phyloP scores from a whole-genome alignment of 2,329 filamentous ascomycete genomes.

The Aspergillus tanneri region DNA sequence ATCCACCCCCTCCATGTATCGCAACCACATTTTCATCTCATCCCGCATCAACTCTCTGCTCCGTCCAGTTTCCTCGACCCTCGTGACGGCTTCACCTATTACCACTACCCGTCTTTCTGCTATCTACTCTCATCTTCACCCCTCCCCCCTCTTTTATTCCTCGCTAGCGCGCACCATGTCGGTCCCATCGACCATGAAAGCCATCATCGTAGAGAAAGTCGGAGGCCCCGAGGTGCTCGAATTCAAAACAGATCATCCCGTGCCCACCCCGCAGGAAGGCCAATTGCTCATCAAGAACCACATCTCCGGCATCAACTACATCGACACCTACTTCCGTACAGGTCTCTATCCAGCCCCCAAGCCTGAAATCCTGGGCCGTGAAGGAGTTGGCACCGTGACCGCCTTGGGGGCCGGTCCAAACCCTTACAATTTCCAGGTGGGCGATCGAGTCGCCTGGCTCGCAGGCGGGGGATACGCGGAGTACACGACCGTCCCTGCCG shows the following conservation, averaged over 20 bases:
- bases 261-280: slow-evolving; percentile 66
- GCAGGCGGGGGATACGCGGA: slow-evolving; percentile 57
- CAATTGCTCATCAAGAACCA: slow-evolving; percentile 79
- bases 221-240: slow-evolving; percentile 71
- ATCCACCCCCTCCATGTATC: slow-evolving; percentile 7
- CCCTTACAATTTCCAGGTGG: slow-evolving; percentile 58
- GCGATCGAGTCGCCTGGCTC: slow-evolving; percentile 72
- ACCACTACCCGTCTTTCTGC: slow-evolving; percentile 11
- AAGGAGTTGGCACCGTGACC: slow-evolving; percentile 71
- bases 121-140: slow-evolving; percentile 12
- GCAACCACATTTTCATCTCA: slow-evolving; percentile 1
- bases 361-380: slow-evolving; percentile 75
- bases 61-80: slow-evolving; percentile 4
- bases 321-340: slow-evolving; percentile 87
- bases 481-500: slow-evolving; percentile 56
- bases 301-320: slow-evolving; percentile 80
- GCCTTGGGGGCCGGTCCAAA: slow-evolving; percentile 55
- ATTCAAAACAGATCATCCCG: slow-evolving; percentile 67
- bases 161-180: slow-evolving; percentile 42
- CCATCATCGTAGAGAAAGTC: slow-evolving; percentile 68
- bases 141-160: slow-evolving; percentile 4
- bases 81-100: background rate
- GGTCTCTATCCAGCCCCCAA: slow-evolving; percentile 73
- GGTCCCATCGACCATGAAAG: slow-evolving; percentile 68
- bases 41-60: slow-evolving; percentile 5